Conservation (phyloP, 2,329 filamentous ascomycete species). For the Alternaria angustiovoidea region DNA sequence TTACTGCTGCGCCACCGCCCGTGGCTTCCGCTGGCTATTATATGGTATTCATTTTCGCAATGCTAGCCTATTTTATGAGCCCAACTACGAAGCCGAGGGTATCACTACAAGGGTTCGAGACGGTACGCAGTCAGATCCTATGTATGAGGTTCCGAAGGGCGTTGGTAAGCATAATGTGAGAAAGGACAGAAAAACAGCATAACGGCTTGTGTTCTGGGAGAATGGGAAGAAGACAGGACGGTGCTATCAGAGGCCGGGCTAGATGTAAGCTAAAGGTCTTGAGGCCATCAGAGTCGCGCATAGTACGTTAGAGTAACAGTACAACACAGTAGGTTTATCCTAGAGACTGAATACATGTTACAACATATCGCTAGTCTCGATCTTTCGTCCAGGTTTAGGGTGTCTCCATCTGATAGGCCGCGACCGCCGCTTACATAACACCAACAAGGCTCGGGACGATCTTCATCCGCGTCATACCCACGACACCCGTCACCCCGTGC, state of each 20-base stretch:
- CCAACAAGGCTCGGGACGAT: neutral
- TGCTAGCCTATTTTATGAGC: conserved; percentile 52
- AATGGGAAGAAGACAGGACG: neutral
- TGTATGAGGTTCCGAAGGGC: neutral
- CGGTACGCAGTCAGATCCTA: neutral
- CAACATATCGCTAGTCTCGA: neutral
- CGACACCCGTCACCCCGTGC: neutral
- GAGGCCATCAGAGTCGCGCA: neutral
- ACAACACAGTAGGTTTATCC: neutral
- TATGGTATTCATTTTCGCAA: conserved; percentile 71
- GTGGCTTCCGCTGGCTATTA: conserved; percentile 82
- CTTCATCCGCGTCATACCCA: neutral
- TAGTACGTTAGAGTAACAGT: neutral
- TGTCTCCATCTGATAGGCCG: neutral
- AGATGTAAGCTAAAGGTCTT: neutral
- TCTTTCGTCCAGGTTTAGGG: neutral
- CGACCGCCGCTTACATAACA: conserved; percentile 3
- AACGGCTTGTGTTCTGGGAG: neutral
- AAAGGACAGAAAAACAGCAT: neutral
- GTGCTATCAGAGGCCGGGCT: neutral
- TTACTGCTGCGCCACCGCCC: conserved; percentile 78
- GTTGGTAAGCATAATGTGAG: neutral
- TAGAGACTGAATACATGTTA: neutral
- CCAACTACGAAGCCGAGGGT: neutral
- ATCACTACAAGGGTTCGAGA: neutral